A percentile compares a stretch with the other conserved stretches of the same genome.
Evolutionary conservation across 2,329 filamentous ascomycete genomes (phyloP).

Genomic region (Ploettnerulaceae sp.): DNA sequence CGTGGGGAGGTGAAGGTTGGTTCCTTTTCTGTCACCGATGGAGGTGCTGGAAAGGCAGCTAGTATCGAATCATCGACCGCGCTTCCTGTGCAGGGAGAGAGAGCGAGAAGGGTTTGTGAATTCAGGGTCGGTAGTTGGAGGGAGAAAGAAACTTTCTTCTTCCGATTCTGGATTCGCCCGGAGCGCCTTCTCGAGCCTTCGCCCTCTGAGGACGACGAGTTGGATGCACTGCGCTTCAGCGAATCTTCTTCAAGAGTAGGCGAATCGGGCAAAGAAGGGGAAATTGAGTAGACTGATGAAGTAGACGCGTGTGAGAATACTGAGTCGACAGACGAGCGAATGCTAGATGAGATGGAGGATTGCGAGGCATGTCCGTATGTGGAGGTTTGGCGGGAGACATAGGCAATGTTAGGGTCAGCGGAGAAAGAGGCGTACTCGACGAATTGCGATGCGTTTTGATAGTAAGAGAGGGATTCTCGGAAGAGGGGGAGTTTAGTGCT

Average conservation of each 20-base stretch:
- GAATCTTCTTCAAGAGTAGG: constrained; percentile 7
- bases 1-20: not conserved
- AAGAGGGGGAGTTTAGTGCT: constrained; percentile 29
- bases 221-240: constrained; percentile 8
- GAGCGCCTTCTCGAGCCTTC: not conserved
- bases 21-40: not conserved
- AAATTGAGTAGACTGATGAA: constrained; percentile 17
- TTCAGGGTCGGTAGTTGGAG: constrained; percentile 5
- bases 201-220: constrained; percentile 5
- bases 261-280: constrained; percentile 17
- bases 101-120: constrained; percentile 2
- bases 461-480: constrained; percentile 28
- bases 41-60: constrained; percentile 19
- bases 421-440: constrained; percentile 24
- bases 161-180: constrained; percentile 16
- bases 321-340: constrained; percentile 30
- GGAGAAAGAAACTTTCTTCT: constrained; percentile 32
- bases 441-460: constrained; percentile 25
- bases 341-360: constrained; percentile 21
- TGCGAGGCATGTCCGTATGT: constrained; percentile 7
- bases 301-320: constrained; percentile 27
- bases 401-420: constrained; percentile 14
- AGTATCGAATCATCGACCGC: constrained; percentile 13
- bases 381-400: not conserved
- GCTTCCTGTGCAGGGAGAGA: not conserved